Percentiles rank a stretch among this genome's conserved stretches.
phyloP scores from a whole-genome alignment of 768 basidiomycete genomes.

The Inosperma sp. region DNA sequence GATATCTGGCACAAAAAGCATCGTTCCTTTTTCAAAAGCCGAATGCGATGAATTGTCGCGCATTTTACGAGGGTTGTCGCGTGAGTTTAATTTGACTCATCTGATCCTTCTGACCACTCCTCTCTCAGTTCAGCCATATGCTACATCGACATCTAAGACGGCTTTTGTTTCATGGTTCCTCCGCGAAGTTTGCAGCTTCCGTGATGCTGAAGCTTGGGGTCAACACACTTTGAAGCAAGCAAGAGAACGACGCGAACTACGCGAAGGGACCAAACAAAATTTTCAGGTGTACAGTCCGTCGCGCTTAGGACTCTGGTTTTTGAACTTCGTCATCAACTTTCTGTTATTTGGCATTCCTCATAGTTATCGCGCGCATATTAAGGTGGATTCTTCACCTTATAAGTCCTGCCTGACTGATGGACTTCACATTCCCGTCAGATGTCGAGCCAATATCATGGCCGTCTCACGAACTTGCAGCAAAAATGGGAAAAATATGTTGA shows the following conservation, averaged over 20 bases:
- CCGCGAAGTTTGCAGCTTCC: slow-evolving; percentile 48
- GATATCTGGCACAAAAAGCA: slow-evolving; percentile 38
- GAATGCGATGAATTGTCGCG: slow-evolving; percentile 49
- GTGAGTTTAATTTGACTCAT: slow-evolving; percentile 18
- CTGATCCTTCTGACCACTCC: neutral
- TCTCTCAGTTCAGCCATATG: slow-evolving; percentile 28
- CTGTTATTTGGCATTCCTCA: slow-evolving; percentile 51
- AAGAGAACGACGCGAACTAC: slow-evolving; percentile 17
- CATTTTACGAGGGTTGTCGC: slow-evolving; percentile 34
- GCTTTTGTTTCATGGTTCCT: slow-evolving; percentile 49
- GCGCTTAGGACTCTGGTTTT: slow-evolving; percentile 23
- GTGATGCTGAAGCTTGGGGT: slow-evolving; percentile 43
- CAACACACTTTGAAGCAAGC: slow-evolving; percentile 35
- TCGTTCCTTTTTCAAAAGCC: slow-evolving; percentile 48
- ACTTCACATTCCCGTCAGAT: slow-evolving; percentile 16
- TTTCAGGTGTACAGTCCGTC: slow-evolving; percentile 17
- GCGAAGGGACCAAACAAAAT: slow-evolving; percentile 15
- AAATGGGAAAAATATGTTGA: slow-evolving; percentile 49
- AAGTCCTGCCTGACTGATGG: neutral
- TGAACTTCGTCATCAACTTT: slow-evolving; percentile 37
- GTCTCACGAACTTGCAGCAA: slow-evolving; percentile 42
- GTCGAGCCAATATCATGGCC: slow-evolving; percentile 47
- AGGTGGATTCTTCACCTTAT: slow-evolving; percentile 20
- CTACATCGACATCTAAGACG: slow-evolving; percentile 37
- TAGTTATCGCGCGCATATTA: slow-evolving; percentile 47